Evolutionary conservation across 148 eudicot species (phyloP).

Genomic region (Fagopyrum tataricum): DNA sequence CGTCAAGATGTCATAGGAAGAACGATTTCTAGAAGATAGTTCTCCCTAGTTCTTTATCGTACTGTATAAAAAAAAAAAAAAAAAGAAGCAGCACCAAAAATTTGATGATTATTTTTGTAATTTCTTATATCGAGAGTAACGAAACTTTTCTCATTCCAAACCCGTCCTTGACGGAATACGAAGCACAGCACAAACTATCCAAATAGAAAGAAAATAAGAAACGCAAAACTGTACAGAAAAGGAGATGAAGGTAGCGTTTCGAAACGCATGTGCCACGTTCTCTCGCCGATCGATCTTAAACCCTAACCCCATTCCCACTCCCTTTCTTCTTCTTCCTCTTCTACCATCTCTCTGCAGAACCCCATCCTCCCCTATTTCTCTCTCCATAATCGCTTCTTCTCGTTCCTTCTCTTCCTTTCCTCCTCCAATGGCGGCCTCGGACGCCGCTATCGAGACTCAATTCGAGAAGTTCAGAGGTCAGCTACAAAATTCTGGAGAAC

Average conservation of each 20-base stretch:
- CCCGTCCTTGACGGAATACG: too few species aligned
- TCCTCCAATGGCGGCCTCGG: conserved; percentile 40
- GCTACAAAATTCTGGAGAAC: conserved; percentile 52
- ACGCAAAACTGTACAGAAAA: neutral
- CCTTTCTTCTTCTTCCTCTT: neutral
- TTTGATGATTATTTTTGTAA: too few species aligned
- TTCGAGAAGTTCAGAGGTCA: conserved; percentile 60
- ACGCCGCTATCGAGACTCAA: conserved; percentile 49
- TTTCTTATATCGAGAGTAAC: too few species aligned
- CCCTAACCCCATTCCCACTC: conserved; percentile 20
- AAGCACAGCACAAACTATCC: too few species aligned
- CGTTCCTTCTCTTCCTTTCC: conserved; percentile 21
- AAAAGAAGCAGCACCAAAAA: too few species aligned
- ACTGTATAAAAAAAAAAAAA: too few species aligned
- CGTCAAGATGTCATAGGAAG: too few species aligned
- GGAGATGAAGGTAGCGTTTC: conserved; percentile 44
- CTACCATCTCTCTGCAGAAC: conserved; percentile 3
- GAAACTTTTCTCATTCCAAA: too few species aligned
- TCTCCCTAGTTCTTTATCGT: too few species aligned
- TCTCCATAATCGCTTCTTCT: conserved; percentile 3
- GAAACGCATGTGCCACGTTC: conserved; percentile 29
- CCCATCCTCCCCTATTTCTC: conserved; percentile 12
- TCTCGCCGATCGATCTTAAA: conserved; percentile 30
- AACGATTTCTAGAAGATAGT: too few species aligned
- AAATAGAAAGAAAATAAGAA: neutral